Percentiles rank a stretch among this genome's conserved stretches.
Conservation (phyloP, 306 rosid species). For the Oxytropis ochrocephala region DNA sequence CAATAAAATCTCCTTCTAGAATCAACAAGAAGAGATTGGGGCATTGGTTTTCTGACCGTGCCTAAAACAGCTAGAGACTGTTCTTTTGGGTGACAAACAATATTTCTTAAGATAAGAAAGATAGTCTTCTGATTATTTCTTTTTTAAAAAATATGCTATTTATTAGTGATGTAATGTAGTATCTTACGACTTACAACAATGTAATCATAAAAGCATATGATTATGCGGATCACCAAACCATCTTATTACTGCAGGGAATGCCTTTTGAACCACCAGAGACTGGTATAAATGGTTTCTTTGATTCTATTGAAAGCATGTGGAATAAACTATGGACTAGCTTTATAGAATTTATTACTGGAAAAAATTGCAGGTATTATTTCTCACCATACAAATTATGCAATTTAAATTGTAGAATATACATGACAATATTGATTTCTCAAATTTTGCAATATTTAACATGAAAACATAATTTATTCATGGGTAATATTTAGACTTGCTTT, state of each 20-base stretch:
- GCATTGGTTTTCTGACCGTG: neutral
- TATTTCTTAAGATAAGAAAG: neutral
- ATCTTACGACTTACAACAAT: neutral
- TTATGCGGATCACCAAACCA: conserved; percentile 14
- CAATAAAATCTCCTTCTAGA: too few species aligned
- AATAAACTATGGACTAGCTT: conserved; percentile 52
- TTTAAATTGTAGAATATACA: conserved; percentile 1
- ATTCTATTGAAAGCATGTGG: conserved; percentile 57
- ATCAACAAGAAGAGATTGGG: too few species aligned
- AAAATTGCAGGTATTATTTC: conserved; percentile 68
- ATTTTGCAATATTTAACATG: neutral
- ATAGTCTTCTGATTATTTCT: neutral
- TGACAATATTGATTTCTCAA: neutral
- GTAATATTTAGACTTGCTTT: neutral
- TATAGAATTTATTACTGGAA: conserved; percentile 59
- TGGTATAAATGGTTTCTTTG: conserved; percentile 51
- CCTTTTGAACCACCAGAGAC: conserved; percentile 67
- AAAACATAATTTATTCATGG: neutral
- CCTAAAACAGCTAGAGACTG: neutral
- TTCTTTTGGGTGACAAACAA: neutral
- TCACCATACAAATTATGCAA: neutral
- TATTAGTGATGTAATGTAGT: neutral
- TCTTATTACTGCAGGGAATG: conserved; percentile 40
- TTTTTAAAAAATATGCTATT: neutral
- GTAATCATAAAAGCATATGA: neutral